These are phyloP conservation scores for Myxozyma kluyveri DNA, from an alignment of 805 yeast species.

Conservation along the genomic window DNA sequence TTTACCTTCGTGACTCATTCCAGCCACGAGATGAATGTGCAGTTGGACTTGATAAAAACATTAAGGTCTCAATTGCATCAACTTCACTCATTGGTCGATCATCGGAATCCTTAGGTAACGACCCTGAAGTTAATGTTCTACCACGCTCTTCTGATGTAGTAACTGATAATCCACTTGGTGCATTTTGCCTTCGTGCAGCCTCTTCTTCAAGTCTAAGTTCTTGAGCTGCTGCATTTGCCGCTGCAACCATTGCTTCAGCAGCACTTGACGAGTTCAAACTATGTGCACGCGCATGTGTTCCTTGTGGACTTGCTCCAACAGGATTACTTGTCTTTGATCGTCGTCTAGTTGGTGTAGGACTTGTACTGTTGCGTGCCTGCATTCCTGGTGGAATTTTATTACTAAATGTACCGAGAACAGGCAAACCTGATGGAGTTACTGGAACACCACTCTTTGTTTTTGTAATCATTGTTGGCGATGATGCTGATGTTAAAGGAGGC, in stretches of 20 bases:
- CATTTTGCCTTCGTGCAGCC: neutral
- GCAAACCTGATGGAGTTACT: slow-evolving; percentile 18
- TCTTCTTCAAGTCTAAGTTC: slow-evolving; percentile 9
- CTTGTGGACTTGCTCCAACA: neutral
- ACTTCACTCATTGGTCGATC: slow-evolving; percentile 24
- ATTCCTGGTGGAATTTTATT: slow-evolving; percentile 24
- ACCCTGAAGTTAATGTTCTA: neutral
- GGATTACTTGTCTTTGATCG: neutral
- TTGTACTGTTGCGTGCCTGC: slow-evolving; percentile 5
- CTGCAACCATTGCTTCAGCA: slow-evolving; percentile 19
- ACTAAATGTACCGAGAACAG: slow-evolving; percentile 26
- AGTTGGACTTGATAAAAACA: slow-evolving; percentile 29
- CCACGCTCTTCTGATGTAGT: neutral
- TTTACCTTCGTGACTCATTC: slow-evolving; percentile 13
- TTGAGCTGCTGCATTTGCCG: slow-evolving; percentile 21
- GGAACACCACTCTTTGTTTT: slow-evolving; percentile 13
- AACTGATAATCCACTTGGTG: slow-evolving; percentile 1
- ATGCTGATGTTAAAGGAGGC: slow-evolving; percentile 2
- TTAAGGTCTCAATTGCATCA: slow-evolving; percentile 28
- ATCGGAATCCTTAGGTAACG: neutral
- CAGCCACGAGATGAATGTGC: slow-evolving; percentile 18
- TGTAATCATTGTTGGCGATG: neutral
- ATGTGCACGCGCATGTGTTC: neutral
- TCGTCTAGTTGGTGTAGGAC: slow-evolving; percentile 17
- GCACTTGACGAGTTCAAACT: slow-evolving; percentile 3